Evolutionary conservation across 495 filamentous ascomycete genomes (phyloP).

Genomic region (Apodospora peruviana): DNA sequence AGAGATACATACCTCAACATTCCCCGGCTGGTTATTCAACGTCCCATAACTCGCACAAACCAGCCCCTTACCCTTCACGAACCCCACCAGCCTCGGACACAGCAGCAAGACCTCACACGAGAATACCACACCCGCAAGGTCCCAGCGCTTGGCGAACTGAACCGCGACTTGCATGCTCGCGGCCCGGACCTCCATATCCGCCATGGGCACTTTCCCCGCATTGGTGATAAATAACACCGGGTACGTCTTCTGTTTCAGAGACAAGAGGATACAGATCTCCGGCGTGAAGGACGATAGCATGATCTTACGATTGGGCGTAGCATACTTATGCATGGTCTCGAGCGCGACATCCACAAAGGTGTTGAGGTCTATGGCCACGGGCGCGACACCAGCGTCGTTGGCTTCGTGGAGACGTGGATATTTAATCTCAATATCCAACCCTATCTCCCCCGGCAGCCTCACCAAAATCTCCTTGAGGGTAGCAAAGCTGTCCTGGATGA

Average conservation of each 20-base stretch:
- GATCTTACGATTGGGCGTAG: constrained; percentile 20
- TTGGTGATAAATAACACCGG: constrained; percentile 39
- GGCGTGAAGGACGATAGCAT: constrained; percentile 40
- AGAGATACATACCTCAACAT: constrained; percentile 16
- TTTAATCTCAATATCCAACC: constrained; percentile 37
- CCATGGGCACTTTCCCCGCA: constrained; percentile 25
- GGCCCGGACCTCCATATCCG: constrained; percentile 19
- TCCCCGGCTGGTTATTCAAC: constrained; percentile 27
- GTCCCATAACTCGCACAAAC: constrained; percentile 27
- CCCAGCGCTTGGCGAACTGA: constrained; percentile 32
- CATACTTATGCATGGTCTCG: constrained; percentile 16
- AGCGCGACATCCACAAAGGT: constrained; percentile 34
- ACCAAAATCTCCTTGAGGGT: constrained; percentile 32
- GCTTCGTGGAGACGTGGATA: constrained; percentile 27
- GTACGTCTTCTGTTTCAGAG: constrained; percentile 31
- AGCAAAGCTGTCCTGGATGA: constrained; percentile 31
- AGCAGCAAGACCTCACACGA: constrained; percentile 29
- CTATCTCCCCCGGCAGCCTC: constrained; percentile 24
- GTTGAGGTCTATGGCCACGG: constrained; percentile 36
- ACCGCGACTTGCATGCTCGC: constrained; percentile 35
- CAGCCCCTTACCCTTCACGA: constrained; percentile 24
- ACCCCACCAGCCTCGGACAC: constrained; percentile 30
- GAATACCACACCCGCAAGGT: constrained; percentile 31
- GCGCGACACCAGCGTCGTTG: constrained; percentile 27
- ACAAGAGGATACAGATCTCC: constrained; percentile 38